phyloP scores from a whole-genome alignment of 208 protist genomes.

The Trypanosoma avium region DNA sequence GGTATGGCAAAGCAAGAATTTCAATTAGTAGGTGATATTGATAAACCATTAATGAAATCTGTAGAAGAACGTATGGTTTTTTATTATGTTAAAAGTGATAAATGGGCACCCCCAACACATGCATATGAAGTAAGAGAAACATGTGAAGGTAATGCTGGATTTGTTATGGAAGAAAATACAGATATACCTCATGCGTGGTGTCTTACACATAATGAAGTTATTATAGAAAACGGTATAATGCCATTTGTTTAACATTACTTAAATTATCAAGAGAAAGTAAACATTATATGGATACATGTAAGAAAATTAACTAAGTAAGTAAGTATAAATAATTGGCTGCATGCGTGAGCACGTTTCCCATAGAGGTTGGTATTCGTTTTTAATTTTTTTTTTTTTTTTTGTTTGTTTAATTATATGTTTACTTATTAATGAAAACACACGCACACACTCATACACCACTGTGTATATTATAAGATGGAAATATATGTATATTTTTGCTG shows the following conservation, averaged over 20 bases:
- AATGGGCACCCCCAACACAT: conserved; percentile 47
- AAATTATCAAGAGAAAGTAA: neutral
- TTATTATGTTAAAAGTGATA: conserved; percentile 66
- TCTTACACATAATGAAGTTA: conserved; percentile 44
- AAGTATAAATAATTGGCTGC: too few species aligned
- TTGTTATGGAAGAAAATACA: conserved; percentile 49
- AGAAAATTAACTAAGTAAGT: too few species aligned
- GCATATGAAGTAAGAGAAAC: conserved; percentile 43
- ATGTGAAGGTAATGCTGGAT: conserved; percentile 38
- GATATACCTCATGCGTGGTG: conserved; percentile 69
- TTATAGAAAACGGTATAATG: conserved; percentile 51
- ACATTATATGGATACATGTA: neutral
- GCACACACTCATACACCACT: too few species aligned
- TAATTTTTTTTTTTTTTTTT: too few species aligned
- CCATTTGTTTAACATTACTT: conserved; percentile 17
- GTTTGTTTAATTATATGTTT: too few species aligned
- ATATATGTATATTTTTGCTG: too few species aligned
- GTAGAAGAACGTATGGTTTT: conserved; percentile 60
- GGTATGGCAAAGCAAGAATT: conserved; percentile 61
- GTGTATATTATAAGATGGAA: too few species aligned
- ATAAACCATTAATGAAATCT: conserved; percentile 37
- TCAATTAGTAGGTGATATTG: conserved; percentile 45
- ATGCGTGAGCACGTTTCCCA: too few species aligned
- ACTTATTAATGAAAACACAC: too few species aligned
- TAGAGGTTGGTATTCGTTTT: too few species aligned